Evolutionary conservation across 108 stramenopile species (phyloP).

Genomic region (Discostella stelligeroides): DNA sequence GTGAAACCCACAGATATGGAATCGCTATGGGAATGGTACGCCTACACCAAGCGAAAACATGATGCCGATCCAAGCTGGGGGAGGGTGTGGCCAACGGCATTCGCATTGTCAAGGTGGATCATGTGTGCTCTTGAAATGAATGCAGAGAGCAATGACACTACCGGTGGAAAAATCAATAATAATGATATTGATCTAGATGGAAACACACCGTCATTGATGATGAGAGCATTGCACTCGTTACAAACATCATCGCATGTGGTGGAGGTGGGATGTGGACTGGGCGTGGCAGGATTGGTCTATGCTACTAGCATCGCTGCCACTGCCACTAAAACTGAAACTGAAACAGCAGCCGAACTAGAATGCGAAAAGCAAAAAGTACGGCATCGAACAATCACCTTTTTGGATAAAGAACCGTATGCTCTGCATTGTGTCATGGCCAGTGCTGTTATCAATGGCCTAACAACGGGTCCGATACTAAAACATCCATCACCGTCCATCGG

Average conservation of each 20-base stretch:
- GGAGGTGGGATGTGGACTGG: constrained; percentile 49
- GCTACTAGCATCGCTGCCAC: constrained; percentile 15
- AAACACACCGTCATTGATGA: constrained; percentile 9
- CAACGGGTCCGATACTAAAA: constrained; percentile 29
- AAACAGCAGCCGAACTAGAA: too few relatives aligned
- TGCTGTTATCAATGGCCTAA: constrained; percentile 37
- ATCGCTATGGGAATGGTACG: constrained; percentile 56
- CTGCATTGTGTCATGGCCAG: constrained; percentile 57
- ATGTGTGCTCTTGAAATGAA: too few relatives aligned
- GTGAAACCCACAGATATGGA: constrained; percentile 50
- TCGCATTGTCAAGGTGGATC: constrained; percentile 37
- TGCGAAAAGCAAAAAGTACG: too few relatives aligned
- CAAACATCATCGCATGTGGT: constrained; percentile 29
- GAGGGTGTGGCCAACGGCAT: constrained; percentile 54
- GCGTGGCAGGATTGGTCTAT: constrained; percentile 41
- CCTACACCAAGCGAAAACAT: constrained; percentile 18
- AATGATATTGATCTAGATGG: too few relatives aligned
- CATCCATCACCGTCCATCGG: too few relatives aligned
- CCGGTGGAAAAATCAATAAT: too few relatives aligned
- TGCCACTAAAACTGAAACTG: too few relatives aligned
- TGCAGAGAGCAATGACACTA: too few relatives aligned
- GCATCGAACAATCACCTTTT: constrained; percentile 40
- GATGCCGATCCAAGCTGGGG: constrained; percentile 59
- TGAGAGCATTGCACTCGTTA: constrained; percentile 16
- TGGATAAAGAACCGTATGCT: constrained; percentile 56